Conservation (phyloP, 805 yeast genomes). For the Dipodascopsis uninucleata region DNA sequence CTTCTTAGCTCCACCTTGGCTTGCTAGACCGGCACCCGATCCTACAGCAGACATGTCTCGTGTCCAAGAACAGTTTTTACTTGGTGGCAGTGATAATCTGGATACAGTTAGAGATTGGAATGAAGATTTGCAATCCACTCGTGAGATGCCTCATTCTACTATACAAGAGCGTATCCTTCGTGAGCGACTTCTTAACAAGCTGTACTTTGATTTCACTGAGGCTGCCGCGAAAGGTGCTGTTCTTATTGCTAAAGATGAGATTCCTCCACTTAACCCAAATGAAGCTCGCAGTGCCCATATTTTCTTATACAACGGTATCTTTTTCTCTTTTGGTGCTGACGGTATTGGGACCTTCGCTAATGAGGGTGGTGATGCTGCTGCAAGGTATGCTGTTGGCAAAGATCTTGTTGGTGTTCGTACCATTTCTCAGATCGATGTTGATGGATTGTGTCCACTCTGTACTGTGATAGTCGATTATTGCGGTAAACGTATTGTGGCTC, state of each 20-base stretch:
- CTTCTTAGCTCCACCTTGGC: constrained; percentile 73
- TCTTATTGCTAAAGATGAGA: constrained; percentile 66
- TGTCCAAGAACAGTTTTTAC: constrained; percentile 52
- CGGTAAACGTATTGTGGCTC: constrained; percentile 85
- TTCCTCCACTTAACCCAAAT: constrained; percentile 75
- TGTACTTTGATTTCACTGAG: constrained; percentile 69
- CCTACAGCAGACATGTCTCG: constrained; percentile 55
- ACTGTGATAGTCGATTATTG: constrained; percentile 86
- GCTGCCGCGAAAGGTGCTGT: constrained; percentile 78
- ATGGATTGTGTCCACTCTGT: constrained; percentile 64
- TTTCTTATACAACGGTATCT: constrained; percentile 75
- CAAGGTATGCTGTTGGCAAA: constrained; percentile 71
- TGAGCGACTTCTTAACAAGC: constrained; percentile 69
- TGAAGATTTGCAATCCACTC: constrained; percentile 80
- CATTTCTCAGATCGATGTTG: constrained; percentile 61
- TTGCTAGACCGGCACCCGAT: constrained; percentile 40
- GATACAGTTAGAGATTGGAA: constrained; percentile 74
- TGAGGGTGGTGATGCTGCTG: constrained; percentile 81
- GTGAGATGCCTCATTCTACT: constrained; percentile 57
- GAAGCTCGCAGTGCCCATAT: constrained; percentile 62
- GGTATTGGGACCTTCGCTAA: constrained; percentile 60
- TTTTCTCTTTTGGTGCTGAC: constrained; percentile 76
- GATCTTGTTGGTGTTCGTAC: constrained; percentile 71
- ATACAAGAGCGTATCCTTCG: constrained; percentile 66
- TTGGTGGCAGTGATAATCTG: constrained; percentile 58